Evolutionary conservation across 176 grass and related monocot genomes (phyloP).

Genomic region (Oryza australiensis): DNA sequence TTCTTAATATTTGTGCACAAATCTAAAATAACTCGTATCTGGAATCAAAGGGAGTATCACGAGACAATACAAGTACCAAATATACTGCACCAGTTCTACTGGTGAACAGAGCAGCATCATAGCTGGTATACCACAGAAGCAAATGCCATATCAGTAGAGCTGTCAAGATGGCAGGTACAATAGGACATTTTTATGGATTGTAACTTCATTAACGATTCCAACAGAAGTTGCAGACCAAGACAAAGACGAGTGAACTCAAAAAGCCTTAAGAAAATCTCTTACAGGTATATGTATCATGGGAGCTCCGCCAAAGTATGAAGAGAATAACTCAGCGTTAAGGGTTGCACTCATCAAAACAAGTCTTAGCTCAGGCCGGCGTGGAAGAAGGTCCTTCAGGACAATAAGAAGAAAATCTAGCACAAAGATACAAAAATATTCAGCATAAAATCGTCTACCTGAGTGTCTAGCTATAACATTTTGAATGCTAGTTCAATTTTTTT

Average conservation of each 20-base stretch:
- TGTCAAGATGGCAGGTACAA: neutral
- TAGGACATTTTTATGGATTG: neutral
- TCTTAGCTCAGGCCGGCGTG: slow-evolving; percentile 76
- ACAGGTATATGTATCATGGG: slow-evolving; percentile 99
- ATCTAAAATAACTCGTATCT: neutral
- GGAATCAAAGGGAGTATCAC: neutral
- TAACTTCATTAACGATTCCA: neutral
- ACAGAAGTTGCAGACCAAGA: neutral
- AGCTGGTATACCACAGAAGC: neutral
- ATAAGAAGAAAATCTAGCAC: slow-evolving; percentile 94
- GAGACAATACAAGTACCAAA: neutral
- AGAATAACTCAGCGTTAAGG: slow-evolving; percentile 93
- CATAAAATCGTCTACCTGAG: slow-evolving; percentile 9
- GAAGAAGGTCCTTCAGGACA: slow-evolving; percentile 96
- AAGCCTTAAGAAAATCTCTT: slow-evolving; percentile 38
- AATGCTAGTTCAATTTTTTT: neutral
- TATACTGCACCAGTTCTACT: neutral
- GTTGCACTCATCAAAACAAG: slow-evolving; percentile 99
- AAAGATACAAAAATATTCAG: slow-evolving; percentile 24
- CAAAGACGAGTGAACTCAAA: slow-evolving; percentile 2
- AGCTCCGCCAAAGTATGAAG: slow-evolving; percentile 92
- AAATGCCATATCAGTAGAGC: neutral
- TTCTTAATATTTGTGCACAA: neutral
- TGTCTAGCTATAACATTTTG: neutral
- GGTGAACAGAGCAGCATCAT: neutral